Evolutionary conservation across 2,329 filamentous ascomycete species (phyloP).

Genomic region (Clonostachys solani): DNA sequence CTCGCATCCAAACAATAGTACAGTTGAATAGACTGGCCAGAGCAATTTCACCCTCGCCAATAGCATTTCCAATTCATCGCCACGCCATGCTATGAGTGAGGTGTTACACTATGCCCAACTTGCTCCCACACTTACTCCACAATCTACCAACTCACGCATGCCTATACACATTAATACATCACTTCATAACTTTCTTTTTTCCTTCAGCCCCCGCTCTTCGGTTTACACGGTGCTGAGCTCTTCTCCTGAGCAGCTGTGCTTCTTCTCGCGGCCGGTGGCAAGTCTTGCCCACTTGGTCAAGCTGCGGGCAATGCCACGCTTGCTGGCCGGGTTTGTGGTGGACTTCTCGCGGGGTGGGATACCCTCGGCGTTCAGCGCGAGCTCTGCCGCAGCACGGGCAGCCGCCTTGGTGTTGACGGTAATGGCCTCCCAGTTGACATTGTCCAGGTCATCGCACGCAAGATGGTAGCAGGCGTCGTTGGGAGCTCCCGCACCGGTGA

Average conservation of each 20-base stretch:
- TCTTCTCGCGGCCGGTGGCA: conserved; percentile 2
- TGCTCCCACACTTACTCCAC: no score
- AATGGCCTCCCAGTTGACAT: conserved; percentile 26
- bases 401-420: conserved; percentile 30
- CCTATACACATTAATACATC: background rate
- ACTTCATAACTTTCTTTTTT: background rate
- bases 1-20: no score
- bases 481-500: conserved; percentile 28
- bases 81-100: no score
- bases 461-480: conserved; percentile 23
- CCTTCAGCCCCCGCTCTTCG: background rate
- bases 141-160: no score
- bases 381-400: conserved; percentile 35
- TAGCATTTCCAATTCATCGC: no score
- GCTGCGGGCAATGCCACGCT: conserved; percentile 6
- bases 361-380: conserved; percentile 15
- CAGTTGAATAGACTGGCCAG: no score
- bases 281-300: conserved; percentile 6
- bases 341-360: conserved; percentile 16
- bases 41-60: no score
- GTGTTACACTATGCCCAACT: no score
- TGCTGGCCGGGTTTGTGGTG: conserved; percentile 8
- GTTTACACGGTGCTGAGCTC: conserved; percentile 2
- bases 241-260: conserved; percentile 3
- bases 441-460: conserved; percentile 24